phyloP scores from a whole-genome alignment of 164 flowering plant species.

The Brasenia schreberi region DNA sequence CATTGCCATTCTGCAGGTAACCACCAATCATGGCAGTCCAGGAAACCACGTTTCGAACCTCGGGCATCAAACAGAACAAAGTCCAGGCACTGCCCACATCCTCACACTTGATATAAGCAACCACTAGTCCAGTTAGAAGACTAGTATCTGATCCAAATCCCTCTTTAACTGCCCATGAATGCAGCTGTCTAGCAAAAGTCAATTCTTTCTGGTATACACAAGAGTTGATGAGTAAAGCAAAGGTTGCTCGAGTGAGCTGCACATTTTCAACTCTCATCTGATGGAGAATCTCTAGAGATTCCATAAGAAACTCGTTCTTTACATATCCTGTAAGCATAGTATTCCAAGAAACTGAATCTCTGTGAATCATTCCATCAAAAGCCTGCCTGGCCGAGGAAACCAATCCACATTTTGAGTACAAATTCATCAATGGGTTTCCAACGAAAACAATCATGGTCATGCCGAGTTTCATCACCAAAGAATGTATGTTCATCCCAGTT shows the following conservation, averaged over 20 bases:
- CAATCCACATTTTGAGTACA: constrained; percentile 59
- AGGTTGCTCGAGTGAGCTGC: constrained; percentile 30
- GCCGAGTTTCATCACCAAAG: constrained; percentile 49
- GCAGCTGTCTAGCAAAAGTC: constrained; percentile 53
- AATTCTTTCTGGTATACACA: constrained; percentile 46
- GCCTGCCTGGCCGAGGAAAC: constrained; percentile 36
- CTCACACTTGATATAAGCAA: constrained; percentile 45
- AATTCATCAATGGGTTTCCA: constrained; percentile 61
- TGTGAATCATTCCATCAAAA: constrained; percentile 36
- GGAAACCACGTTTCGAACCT: constrained; percentile 48
- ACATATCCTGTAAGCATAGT: constrained; percentile 58
- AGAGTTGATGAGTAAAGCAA: constrained; percentile 37
- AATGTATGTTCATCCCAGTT: constrained; percentile 44
- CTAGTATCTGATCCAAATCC: constrained; percentile 35
- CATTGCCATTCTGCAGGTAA: constrained; percentile 42
- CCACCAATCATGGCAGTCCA: constrained; percentile 92
- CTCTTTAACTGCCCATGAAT: constrained; percentile 36
- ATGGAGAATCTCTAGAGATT: constrained; percentile 46
- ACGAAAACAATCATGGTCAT: constrained; percentile 29
- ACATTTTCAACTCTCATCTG: constrained; percentile 44
- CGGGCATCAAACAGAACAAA: constrained; percentile 35
- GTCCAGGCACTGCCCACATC: constrained; percentile 49
- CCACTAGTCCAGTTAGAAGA: constrained; percentile 53
- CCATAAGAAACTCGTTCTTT: constrained; percentile 38
- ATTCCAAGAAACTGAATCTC: constrained; percentile 63